A percentile compares a stretch with the other conserved stretches of the same genome.
phyloP scores from a whole-genome alignment of 495 filamentous ascomycete species.

The Tuber microsphaerosporum region DNA sequence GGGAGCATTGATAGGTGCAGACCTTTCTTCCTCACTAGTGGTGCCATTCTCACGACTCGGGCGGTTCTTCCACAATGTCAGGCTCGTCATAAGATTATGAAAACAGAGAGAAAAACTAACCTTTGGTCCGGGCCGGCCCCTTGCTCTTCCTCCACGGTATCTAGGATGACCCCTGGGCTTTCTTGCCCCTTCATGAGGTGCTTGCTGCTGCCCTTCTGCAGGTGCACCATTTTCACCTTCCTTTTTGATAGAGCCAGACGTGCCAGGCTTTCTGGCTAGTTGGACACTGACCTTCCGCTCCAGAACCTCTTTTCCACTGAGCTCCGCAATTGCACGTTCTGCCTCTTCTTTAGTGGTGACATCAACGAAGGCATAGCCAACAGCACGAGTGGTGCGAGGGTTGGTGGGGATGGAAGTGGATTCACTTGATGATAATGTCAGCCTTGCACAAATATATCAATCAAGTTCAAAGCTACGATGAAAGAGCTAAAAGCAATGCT shows the following conservation, averaged over 20 bases:
- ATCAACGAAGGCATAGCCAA: conserved; percentile 98
- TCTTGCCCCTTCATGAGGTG: conserved; percentile 24
- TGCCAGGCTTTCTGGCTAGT: conserved; percentile 93
- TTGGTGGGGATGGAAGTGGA: conserved; percentile 98
- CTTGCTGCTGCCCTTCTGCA: conserved; percentile 73
- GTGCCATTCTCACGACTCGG: conserved; percentile 38
- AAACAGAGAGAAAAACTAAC: conserved; percentile 49
- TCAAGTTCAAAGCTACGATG: background rate
- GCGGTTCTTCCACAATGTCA: conserved; percentile 34
- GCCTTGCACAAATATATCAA: conserved; percentile 8
- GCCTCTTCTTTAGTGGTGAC: conserved; percentile 89
- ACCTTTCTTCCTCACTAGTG: conserved; percentile 40
- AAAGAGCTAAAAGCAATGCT: conserved; percentile 8
- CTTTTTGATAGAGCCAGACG: conserved; percentile 61
- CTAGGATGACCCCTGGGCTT: conserved; percentile 51
- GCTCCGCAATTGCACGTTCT: conserved; percentile 82
- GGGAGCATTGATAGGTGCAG: conserved; percentile 49
- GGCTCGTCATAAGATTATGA: conserved; percentile 17
- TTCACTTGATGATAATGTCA: conserved; percentile 57
- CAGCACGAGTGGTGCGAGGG: conserved; percentile 92
- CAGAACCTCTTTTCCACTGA: conserved; percentile 93
- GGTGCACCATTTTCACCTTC: conserved; percentile 48
- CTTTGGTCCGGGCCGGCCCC: conserved; percentile 65
- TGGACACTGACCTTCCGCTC: conserved; percentile 98
- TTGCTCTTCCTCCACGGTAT: conserved; percentile 62